These are phyloP conservation scores for Cyphellophora attinorum DNA, from an alignment of 2,329 filamentous ascomycete genomes.

Conservation along the genomic window DNA sequence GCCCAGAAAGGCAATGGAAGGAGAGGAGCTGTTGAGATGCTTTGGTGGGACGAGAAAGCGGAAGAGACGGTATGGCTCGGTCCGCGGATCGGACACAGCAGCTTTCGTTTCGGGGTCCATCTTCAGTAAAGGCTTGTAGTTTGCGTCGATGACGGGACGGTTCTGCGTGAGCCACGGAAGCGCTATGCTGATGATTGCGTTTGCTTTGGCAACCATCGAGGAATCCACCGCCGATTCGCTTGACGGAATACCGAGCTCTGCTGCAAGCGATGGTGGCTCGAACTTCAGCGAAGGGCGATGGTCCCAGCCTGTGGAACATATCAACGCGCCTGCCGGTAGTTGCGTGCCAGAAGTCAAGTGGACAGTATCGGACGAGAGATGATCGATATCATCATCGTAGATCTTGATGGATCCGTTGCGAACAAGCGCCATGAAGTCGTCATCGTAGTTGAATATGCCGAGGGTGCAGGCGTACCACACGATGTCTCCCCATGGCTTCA, in stretches of 20 bases:
- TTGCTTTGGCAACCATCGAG: constrained; percentile 24
- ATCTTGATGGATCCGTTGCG: constrained; percentile 43
- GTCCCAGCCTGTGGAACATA: constrained; percentile 50
- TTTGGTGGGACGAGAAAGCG: constrained; percentile 34
- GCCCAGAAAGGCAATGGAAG: constrained; percentile 40
- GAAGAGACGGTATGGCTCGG: constrained; percentile 32
- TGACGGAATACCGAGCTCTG: constrained; percentile 36
- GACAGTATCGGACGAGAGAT: constrained; percentile 33
- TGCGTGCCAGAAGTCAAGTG: constrained; percentile 38
- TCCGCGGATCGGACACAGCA: constrained; percentile 2
- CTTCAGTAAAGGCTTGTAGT: not conserved
- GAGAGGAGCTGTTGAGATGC: constrained; percentile 1
- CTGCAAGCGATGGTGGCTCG: constrained; percentile 27
- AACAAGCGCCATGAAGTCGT: constrained; percentile 48
- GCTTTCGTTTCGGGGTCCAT: constrained; percentile 1
- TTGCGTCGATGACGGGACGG: constrained; percentile 8
- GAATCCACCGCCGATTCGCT: not conserved
- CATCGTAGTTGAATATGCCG: constrained; percentile 52
- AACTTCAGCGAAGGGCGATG: constrained; percentile 40
- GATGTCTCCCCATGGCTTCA: constrained; percentile 30
- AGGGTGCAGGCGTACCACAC: constrained; percentile 48
- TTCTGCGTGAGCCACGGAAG: not conserved
- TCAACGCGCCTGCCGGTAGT: constrained; percentile 40
- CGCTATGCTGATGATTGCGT: constrained; percentile 36
- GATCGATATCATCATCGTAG: constrained; percentile 44